Base-by-base conservation (phyloP, 495 filamentous ascomycete genomes). In the Acidomyces sp. region DNA sequence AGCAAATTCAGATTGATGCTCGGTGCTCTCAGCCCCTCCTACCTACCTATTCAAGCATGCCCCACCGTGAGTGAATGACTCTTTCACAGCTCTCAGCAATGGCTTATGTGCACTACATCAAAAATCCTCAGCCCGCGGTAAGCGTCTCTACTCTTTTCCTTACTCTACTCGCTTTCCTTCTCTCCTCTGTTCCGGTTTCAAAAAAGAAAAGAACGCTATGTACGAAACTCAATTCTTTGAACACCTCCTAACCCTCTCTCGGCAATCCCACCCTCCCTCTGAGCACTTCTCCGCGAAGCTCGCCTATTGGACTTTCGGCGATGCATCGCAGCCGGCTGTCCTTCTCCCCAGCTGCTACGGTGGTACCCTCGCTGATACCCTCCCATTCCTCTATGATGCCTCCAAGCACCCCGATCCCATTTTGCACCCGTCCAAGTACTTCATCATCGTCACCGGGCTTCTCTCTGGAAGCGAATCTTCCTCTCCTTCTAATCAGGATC, bases 301-400 rank as follows among this genome's bases (percentile, higher is more conserved):
- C 22, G 53, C 53, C 34, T 55, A 55, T 40, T 49, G 50, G 45
- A 55, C 53, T 0, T 53, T 53, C 23, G 53, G 53, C 34, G 24
- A 40, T 13, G 13, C 46, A 1, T 47, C 50, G n/a, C 47, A 41
- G n/a, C 50, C 53, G 9, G 53, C 53, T 13, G 40, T 55, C 19
- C 33, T 55, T 2, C 37, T 55, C 6, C 53, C 53, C 21, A 43
- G 46, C 2, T 55, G 53, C 51, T 55, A 55, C 34, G 53, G 51
- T 27, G 53, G 53, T 18, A 46, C 37, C 2, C 51, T 55, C 5
- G 46, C 21, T 1, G 48, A 21, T 24, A 55, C 53, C 0, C 27
- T 44, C 3, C 53, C 53, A 29, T 55, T 50, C 34, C 51, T 55
- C 19, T 55, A 55, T 51, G 31, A 44, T 23, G 19, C 15, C 23